Evolutionary conservation across 1,139 yeast species (phyloP).

Genomic region (Taphrina communis): DNA sequence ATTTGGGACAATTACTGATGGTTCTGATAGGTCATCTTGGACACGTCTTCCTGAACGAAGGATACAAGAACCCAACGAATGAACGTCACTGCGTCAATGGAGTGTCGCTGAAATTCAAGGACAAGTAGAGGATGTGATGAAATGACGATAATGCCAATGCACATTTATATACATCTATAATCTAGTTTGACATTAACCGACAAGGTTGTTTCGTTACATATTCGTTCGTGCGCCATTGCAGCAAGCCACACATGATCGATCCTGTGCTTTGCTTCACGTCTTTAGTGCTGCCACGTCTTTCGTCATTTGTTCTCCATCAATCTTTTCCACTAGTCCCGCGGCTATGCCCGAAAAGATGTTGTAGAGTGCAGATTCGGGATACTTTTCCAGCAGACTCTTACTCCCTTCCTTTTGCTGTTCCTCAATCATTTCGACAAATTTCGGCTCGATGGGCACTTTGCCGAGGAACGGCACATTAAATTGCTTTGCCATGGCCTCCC

Average conservation of each 20-base stretch:
- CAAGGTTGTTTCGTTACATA: conserved; percentile 10
- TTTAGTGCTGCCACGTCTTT: not conserved
- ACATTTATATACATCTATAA: not conserved
- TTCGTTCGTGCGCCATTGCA: not conserved
- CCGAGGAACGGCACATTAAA: conserved; percentile 75
- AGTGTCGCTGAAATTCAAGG: conserved; percentile 69
- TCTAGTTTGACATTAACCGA: conserved; percentile 3
- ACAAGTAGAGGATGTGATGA: conserved; percentile 44
- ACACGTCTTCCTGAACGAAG: conserved; percentile 71
- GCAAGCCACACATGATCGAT: not conserved
- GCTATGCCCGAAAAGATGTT: conserved; percentile 22
- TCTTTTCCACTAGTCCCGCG: not conserved
- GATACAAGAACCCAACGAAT: conserved; percentile 85
- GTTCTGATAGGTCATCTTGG: conserved; percentile 56
- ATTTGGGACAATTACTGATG: not conserved
- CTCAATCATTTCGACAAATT: conserved; percentile 60
- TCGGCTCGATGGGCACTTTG: conserved; percentile 89
- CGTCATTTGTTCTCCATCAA: conserved; percentile 11
- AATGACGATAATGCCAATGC: not conserved
- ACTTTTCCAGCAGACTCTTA: conserved; percentile 13
- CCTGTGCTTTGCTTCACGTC: conserved; percentile 1
- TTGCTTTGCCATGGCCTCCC: conserved; percentile 67
- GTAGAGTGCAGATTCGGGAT: conserved; percentile 27
- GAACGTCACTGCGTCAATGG: conserved; percentile 89
- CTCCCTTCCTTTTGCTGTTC: conserved; percentile 28